Evolutionary conservation across 306 rosid species (phyloP).

Genomic region (Pyrus bretschneideri): DNA sequence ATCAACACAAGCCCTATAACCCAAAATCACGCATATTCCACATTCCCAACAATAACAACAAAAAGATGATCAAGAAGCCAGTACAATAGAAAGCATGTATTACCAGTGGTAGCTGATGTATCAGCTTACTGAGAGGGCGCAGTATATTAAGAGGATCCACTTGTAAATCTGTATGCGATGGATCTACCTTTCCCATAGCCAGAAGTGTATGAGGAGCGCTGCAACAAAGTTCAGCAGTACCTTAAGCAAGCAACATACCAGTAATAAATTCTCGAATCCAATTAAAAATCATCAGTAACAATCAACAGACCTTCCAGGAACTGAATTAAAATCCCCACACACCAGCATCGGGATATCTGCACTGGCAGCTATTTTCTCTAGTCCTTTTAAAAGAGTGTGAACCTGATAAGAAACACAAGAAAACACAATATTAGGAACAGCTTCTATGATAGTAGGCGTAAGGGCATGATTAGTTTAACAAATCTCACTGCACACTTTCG

Average conservation of each 20-base stretch:
- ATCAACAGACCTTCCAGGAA: constrained; percentile 79
- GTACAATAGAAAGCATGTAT: constrained; percentile 10
- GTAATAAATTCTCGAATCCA: constrained; percentile 3
- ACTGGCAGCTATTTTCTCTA: constrained; percentile 92
- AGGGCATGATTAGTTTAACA: not conserved
- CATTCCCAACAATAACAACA: not conserved
- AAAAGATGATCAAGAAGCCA: not conserved
- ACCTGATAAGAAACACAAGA: constrained; percentile 42
- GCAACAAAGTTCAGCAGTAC: constrained; percentile 33
- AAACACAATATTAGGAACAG: not conserved
- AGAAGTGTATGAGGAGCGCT: constrained; percentile 97
- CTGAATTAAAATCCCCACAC: constrained; percentile 93
- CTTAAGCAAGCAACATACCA: constrained; percentile 14
- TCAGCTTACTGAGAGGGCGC: constrained; percentile 88
- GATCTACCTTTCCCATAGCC: constrained; percentile 92
- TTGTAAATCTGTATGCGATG: constrained; percentile 71
- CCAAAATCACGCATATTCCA: not conserved
- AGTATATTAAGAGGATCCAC: constrained; percentile 86
- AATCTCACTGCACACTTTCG: not conserved
- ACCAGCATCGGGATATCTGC: constrained; percentile 99
- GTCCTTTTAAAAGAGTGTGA: constrained; percentile 91
- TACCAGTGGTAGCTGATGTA: constrained; percentile 95
- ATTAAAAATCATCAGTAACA: not conserved
- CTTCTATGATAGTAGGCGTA: not conserved
- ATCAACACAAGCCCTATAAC: constrained; percentile 1